These are phyloP conservation scores for Gaertneriomyces sp. DNA, from an alignment of 192 early-diverging fungal genomes.

Conservation along the genomic window DNA sequence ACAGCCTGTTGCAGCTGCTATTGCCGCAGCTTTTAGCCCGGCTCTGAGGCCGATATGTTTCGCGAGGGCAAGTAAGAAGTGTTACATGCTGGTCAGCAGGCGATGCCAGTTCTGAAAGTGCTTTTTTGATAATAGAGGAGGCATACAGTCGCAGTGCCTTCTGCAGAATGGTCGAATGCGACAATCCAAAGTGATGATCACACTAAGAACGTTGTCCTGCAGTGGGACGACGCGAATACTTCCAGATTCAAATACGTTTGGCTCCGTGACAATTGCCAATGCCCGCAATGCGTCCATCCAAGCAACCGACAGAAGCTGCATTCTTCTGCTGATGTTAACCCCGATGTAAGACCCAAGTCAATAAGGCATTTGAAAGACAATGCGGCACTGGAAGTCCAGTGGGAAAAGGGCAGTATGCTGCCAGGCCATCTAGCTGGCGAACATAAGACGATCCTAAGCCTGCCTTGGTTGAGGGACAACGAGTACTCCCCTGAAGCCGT, in stretches of 20 bases:
- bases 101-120: too few relatives aligned
- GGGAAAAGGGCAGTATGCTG: constrained; percentile 10
- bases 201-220: too few relatives aligned
- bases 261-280: constrained; percentile 57
- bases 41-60: too few relatives aligned
- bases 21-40: too few relatives aligned
- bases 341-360: constrained; percentile 1
- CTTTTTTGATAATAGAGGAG: too few relatives aligned
- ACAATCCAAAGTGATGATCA: too few relatives aligned
- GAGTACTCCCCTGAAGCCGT: constrained; percentile 17
- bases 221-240: too few relatives aligned
- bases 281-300: constrained; percentile 46
- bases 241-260: constrained; percentile 29
- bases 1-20: too few relatives aligned
- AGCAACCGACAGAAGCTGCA: constrained; percentile 54
- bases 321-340: constrained; percentile 41
- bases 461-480: constrained; percentile 27
- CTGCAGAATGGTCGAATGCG: too few relatives aligned
- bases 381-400: constrained; percentile 15
- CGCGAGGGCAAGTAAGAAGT: too few relatives aligned
- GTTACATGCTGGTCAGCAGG: too few relatives aligned
- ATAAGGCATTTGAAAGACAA: neutral
- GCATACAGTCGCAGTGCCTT: too few relatives aligned
- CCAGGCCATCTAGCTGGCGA: neutral
- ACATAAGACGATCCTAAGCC: constrained; percentile 10